phyloP scores from a whole-genome alignment of 768 basidiomycete genomes.

The Termitomyces sp. region DNA sequence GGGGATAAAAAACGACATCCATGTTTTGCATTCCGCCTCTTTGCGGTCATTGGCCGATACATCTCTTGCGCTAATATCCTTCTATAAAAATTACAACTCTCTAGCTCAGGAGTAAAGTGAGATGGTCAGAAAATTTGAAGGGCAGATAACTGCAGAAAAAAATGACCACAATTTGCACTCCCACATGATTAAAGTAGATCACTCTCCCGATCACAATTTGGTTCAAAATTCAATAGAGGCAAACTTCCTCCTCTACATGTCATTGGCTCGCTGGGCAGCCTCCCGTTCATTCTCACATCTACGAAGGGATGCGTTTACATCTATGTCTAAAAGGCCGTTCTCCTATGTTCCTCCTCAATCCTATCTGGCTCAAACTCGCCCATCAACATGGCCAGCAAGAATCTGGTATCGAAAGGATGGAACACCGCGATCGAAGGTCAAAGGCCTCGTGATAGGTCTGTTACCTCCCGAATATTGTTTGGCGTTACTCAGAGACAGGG shows the following conservation, averaged over 20 bases:
- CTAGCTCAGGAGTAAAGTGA: too few relatives aligned
- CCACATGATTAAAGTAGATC: too few relatives aligned
- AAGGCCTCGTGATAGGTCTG: constrained; percentile 25
- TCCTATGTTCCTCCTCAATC: not conserved
- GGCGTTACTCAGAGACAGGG: not conserved
- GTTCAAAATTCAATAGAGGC: not conserved
- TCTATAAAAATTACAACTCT: too few relatives aligned
- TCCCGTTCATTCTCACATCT: constrained; percentile 19
- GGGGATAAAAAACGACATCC: too few relatives aligned
- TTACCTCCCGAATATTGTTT: constrained; percentile 2
- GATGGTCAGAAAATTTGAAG: too few relatives aligned
- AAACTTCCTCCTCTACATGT: constrained; percentile 16
- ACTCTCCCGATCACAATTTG: too few relatives aligned
- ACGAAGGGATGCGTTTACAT: constrained; percentile 12
- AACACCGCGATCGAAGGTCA: constrained; percentile 26
- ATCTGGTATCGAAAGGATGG: constrained; percentile 30
- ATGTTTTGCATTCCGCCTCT: too few relatives aligned
- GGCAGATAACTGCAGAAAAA: too few relatives aligned
- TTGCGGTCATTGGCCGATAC: too few relatives aligned
- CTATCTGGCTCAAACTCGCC: constrained; percentile 12
- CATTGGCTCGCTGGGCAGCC: constrained; percentile 21
- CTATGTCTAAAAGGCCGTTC: constrained; percentile 4
- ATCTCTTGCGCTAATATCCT: too few relatives aligned
- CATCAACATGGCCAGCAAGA: constrained; percentile 19
- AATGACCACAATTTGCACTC: too few relatives aligned